Base-by-base conservation (phyloP, 2,329 filamentous ascomycete genomes). In the Talaromyces sp. region DNA sequence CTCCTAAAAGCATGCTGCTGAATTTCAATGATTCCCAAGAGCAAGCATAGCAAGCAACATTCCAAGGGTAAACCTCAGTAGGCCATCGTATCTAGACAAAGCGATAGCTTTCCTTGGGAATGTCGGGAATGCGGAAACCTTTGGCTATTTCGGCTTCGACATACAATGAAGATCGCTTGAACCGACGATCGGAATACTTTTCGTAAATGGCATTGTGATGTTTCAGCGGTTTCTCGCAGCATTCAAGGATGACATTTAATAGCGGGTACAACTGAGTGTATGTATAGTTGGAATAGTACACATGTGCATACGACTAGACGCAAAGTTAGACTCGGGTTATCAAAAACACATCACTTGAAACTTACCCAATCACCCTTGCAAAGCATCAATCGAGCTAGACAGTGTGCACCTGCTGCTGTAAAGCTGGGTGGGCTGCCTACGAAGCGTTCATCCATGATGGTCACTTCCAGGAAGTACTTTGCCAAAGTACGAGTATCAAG, bases 371-470 rank as follows among this genome's bases (percentile, higher is more conserved):
- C 86, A 64, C 95, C 95, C 81, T 96, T 97, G 73, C 87, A 86
- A 62, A 99, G 80, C 82, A 99, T 90, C 70, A 93, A 76, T 62
- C 93, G 89, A 46, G 95, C 90, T 56, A 99, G 81, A 73, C 93
- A 98, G 75, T 99, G 95, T 26, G 95, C 90, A 29, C 90, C 93
- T 19, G 95, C 95, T 59, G 95, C 90, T 57, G 93, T 80, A 73
- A 91, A 98, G 81, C 93, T 97, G 2, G 93, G 90, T 32, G 91
- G 89, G 68, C 89, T 91, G 27, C 90, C 91, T 38, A 99, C 91
- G 70, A 99, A 98, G 21, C 93, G 89, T 80, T 98, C 93, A 72
- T 99, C 95, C 92, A 98, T 97, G 73, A 98, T 88, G 41, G 92
- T 96, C 59, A 98, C 85, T 75, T 99, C 95, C 27, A 99, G 82